Base-by-base conservation (phyloP, 1,284 basidiomycete species). In the Rhodotorula sp. region DNA sequence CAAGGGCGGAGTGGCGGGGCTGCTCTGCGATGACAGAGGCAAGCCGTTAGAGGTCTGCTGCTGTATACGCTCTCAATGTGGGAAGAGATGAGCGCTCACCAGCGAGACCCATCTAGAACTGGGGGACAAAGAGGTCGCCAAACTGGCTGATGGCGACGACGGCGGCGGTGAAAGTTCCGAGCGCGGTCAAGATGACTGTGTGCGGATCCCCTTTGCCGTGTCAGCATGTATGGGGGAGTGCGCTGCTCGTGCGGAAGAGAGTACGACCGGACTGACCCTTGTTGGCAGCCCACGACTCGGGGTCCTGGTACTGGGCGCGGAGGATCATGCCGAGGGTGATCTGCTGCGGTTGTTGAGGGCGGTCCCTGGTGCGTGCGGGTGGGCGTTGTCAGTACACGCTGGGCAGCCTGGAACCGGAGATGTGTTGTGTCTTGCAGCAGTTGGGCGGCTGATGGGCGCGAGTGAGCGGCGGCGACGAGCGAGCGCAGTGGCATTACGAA, bases 121-220 rank as follows among this genome's bases (percentile, higher is more conserved):
- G 64, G n/a, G 70, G 70, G 47, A 72, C 71, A 54, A 72, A 62
- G 55, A 69, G 55, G 61, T 72, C 71, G 31, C 67, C 71, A 59
- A 72, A 64, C 34, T 64, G 62, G 45, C 31, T 19, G 67, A 72
- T 62, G 62, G 66, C 62, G 58, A 67, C 67, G 67, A 69, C 60
- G 38, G 71, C 65, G 31, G 62, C 67, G 26, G 54, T 62, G 19
- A 72, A 72, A 34, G 64, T 54, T 19, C 48, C 71, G 50, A 72
- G 50, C 4, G 67, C 71, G 31, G 62, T 62, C 47, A 64, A 45
- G 59, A 72, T 34, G 59, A 62, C 60, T 62, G 38, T 54, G 14
- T 21, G 31, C 3, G 21, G 31, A 34, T 34, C 4, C 34, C 34
- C 34, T 34, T 34, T n/a, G 34, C 34, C 3, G 34, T 34, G 34